A percentile compares a stretch with the other conserved stretches of the same genome.
phyloP scores from a whole-genome alignment of 2,329 filamentous ascomycete genomes.

The Sporothrix pallida region DNA sequence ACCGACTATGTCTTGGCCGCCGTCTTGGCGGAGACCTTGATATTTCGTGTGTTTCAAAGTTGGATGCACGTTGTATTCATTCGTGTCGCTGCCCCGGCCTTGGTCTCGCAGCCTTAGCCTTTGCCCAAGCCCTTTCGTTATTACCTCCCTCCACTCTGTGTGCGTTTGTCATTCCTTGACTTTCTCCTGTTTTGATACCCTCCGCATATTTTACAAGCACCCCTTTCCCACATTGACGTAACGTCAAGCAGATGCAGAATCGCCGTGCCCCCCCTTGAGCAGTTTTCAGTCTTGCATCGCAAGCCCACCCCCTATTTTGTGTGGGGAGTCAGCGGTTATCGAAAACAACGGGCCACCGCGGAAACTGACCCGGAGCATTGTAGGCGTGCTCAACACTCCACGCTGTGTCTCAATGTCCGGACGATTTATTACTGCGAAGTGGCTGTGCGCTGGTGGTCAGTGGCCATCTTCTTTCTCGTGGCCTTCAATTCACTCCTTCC shows the following conservation, averaged over 20 bases:
- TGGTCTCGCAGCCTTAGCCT: neutral
- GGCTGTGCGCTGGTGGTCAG: neutral
- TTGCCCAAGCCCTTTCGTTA: neutral
- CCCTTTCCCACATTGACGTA: neutral
- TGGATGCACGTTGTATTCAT: neutral
- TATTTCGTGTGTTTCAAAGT: neutral
- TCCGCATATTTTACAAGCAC: neutral
- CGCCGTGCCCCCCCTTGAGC: neutral
- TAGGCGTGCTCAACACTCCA: neutral
- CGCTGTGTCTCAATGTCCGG: slow-evolving; percentile 17
- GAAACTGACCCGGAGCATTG: neutral
- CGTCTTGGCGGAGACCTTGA: neutral
- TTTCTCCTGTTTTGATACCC: neutral
- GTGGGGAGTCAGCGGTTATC: neutral
- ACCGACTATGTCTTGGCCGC: neutral
- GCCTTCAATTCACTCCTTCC: neutral
- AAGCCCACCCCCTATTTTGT: neutral
- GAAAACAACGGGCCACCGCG: slow-evolving; percentile 19
- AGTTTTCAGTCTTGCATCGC: slow-evolving; percentile 22
- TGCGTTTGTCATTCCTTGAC: neutral
- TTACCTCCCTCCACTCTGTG: neutral
- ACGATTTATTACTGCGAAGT: neutral
- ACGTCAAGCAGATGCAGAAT: neutral
- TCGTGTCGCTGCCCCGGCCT: neutral
- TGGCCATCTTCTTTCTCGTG: neutral